Base-by-base conservation (phyloP, 2,329 filamentous ascomycete genomes). In the Clathrospora elynae region DNA sequence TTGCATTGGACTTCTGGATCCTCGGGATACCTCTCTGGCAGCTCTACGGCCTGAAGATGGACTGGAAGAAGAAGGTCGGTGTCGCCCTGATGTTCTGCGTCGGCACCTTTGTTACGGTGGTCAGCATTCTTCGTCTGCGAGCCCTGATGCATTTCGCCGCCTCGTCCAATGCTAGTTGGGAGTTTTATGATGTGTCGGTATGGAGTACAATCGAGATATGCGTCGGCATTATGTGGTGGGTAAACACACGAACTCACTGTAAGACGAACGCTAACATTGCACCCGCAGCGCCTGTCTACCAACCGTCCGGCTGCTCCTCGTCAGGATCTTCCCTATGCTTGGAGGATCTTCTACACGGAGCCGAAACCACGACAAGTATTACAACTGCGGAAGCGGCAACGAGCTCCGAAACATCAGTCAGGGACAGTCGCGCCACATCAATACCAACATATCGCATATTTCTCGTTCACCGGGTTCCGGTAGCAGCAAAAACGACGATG, bases 181-280 rank as follows among this genome's bases (percentile, higher is more conserved):
- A 71, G 35, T 71, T 73, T 49, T 67, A 66, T 14, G 66, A 69
- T 4, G 68, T 71, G 6, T 63, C 67, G 2, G 64, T 70, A 31
- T 76, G 73, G 73, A 70, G 66, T 23, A 64, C 67, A 2, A 62
- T 75, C 7, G 73, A 76, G 52, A 66, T 72, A 24, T 62, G 72
- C 48, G 67, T 74, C 2, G 72, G 71, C 11, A 71, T 75, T 34
- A 70, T 75, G 37, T 74, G 57, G 53, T 56, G 42, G 35, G 51
- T 44, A n/a, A n/a, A n/a, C n/a, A n/a, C n/a, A n/a, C n/a, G n/a
- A n/a, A n/a, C n/a, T n/a, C n/a, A n/a, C 12, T 3, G 5, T 12
- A 31, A 17, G 6, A 22, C 7, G 7, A 13, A 5, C 13, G 17
- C 40, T 42, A 11, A 45, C 7, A 11, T 17, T 12, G 13, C 16